A percentile compares a stretch with the other conserved stretches of the same genome.
Conservation (phyloP, 2,329 filamentous ascomycete species). For the Penicillium freii region DNA sequence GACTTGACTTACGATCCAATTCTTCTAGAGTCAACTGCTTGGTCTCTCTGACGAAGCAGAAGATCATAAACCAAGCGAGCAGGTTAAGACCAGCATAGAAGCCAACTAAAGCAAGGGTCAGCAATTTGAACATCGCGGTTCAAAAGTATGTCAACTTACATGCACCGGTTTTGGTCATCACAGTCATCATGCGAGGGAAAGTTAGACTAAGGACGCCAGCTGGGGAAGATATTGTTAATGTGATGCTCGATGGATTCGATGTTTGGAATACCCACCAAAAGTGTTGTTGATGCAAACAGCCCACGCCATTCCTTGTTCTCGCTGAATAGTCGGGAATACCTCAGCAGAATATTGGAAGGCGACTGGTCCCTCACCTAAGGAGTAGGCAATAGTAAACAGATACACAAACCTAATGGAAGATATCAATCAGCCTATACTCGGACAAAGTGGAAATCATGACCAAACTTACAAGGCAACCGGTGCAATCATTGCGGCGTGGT, state of each 20-base stretch:
- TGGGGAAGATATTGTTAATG: conserved; percentile 18
- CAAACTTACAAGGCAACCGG: conserved; percentile 22
- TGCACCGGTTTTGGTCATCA: conserved; percentile 51
- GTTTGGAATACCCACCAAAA: conserved; percentile 17
- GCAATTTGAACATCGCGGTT: neutral
- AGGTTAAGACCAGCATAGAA: conserved; percentile 54
- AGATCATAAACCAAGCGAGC: conserved; percentile 61
- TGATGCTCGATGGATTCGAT: conserved; percentile 16
- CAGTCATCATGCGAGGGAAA: conserved; percentile 46
- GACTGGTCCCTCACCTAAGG: conserved; percentile 58
- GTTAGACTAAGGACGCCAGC: conserved; percentile 48
- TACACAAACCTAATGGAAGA: conserved; percentile 59
- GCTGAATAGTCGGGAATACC: conserved; percentile 54
- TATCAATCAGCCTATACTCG: conserved; percentile 30
- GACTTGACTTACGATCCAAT: conserved; percentile 22
- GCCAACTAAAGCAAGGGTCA: conserved; percentile 44
- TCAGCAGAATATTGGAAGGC: conserved; percentile 53
- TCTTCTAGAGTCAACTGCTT: conserved; percentile 49
- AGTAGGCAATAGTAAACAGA: conserved; percentile 63
- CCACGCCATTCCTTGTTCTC: conserved; percentile 38
- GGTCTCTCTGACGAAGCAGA: conserved; percentile 57
- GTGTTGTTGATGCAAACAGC: conserved; percentile 32
- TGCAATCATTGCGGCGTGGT: conserved; percentile 36
- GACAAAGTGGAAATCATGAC: no score
- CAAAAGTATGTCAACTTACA: conserved; percentile 45